Evolutionary conservation across 176 grass and related monocot species (phyloP).

Genomic region (Ensete glaucum): DNA sequence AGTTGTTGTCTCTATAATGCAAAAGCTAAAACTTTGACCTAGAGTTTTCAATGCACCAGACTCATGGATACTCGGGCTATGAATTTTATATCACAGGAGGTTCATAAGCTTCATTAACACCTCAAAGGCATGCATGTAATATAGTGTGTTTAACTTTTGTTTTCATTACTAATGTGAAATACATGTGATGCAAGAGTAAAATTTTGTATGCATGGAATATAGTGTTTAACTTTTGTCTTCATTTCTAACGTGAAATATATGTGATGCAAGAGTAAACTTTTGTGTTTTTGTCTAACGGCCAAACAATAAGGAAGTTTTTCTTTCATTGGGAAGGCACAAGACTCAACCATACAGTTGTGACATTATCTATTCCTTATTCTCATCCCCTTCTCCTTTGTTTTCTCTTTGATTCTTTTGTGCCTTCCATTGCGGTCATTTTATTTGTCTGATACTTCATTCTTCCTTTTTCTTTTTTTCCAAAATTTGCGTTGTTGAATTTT

Average conservation of each 20-base stretch:
- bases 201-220: neutral
- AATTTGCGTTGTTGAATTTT: neutral
- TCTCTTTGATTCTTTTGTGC: neutral
- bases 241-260: neutral
- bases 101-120: neutral
- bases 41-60: neutral
- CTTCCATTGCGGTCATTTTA: neutral
- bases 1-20: neutral
- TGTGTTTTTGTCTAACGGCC: neutral
- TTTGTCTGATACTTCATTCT: neutral
- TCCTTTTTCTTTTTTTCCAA: neutral
- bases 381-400: neutral
- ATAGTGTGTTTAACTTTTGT: neutral
- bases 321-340: neutral
- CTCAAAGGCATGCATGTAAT: neutral
- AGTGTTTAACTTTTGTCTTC: neutral
- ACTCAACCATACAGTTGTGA: neutral
- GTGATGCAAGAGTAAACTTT: neutral
- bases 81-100: neutral
- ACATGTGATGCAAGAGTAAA: neutral
- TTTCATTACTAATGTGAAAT: neutral
- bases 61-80: neutral
- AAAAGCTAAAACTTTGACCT: neutral
- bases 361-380: neutral
- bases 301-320: neutral